Conservation (phyloP, 1,284 basidiomycete species). For the Termitomyces sp. region DNA sequence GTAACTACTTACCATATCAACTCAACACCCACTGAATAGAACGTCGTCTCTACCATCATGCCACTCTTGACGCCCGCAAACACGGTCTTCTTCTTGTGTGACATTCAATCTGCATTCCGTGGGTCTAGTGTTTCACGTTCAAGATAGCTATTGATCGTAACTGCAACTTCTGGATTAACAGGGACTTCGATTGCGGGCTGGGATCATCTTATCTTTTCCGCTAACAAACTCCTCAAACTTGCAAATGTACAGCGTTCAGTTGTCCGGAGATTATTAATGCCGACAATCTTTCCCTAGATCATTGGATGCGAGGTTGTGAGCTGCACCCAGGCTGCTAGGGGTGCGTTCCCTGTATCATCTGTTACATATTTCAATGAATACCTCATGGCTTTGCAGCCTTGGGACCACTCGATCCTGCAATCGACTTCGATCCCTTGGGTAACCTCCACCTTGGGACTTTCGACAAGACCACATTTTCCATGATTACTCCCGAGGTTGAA, state of each 20-base stretch:
- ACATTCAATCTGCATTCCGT: slow-evolving; percentile 77
- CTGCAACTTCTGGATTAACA: slow-evolving; percentile 20
- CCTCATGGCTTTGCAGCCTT: slow-evolving; percentile 44
- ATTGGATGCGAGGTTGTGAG: slow-evolving; percentile 68
- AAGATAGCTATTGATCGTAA: not conserved
- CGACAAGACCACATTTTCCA: slow-evolving; percentile 79
- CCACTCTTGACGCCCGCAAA: slow-evolving; percentile 35
- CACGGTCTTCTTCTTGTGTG: slow-evolving; percentile 75
- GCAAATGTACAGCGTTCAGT: slow-evolving; percentile 50
- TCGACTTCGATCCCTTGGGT: slow-evolving; percentile 56
- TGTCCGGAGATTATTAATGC: not conserved
- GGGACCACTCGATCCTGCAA: slow-evolving; percentile 64
- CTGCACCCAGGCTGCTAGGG: slow-evolving; percentile 83
- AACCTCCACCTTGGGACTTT: slow-evolving; percentile 54
- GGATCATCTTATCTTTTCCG: slow-evolving; percentile 61
- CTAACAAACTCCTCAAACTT: slow-evolving; percentile 71
- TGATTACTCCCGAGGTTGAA: slow-evolving; percentile 69
- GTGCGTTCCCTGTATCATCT: slow-evolving; percentile 29
- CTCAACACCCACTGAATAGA: too few species aligned
- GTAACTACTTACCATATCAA: too few species aligned
- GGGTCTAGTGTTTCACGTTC: slow-evolving; percentile 21
- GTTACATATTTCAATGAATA: not conserved
- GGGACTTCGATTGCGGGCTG: slow-evolving; percentile 61
- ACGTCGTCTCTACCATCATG: slow-evolving; percentile 19
- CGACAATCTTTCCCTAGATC: slow-evolving; percentile 33